Percentiles rank a stretch among this genome's conserved stretches.
These are phyloP conservation scores for Alternaria rosae DNA, from an alignment of 2,329 filamentous ascomycete genomes.

Conservation along the genomic window DNA sequence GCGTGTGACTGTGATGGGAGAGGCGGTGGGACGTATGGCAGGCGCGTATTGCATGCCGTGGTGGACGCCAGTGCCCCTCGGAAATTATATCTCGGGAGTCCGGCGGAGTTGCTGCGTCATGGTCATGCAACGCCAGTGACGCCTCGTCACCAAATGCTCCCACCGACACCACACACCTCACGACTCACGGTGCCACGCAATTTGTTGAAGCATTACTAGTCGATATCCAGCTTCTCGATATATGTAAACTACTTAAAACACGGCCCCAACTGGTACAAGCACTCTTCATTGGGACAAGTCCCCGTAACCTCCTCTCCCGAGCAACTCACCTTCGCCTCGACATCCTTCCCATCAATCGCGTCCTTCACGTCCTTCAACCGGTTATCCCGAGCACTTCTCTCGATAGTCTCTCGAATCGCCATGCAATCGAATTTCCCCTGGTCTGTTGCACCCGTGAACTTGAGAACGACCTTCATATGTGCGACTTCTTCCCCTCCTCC, in stretches of 20 bases:
- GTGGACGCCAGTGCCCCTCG: slow-evolving; percentile 4
- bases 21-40: slow-evolving; percentile 3
- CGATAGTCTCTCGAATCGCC: background rate
- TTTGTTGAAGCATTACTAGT: background rate
- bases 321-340: slow-evolving; percentile 2
- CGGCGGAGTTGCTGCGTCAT: slow-evolving; percentile 14
- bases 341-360: background rate
- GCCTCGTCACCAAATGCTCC: background rate
- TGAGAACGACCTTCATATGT: slow-evolving; percentile 4
- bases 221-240: background rate
- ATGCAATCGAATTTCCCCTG: slow-evolving; percentile 11
- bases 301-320: slow-evolving; percentile 2
- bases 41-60: slow-evolving; percentile 4
- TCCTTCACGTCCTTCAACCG: background rate
- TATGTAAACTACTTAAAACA: background rate
- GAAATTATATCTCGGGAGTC: slow-evolving; percentile 14
- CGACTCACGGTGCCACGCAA: background rate
- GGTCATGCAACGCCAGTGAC: background rate
- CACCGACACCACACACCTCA: background rate
- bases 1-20: background rate
- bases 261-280: slow-evolving; percentile 3
- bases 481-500: background rate
- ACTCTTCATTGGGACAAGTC: slow-evolving; percentile 5
- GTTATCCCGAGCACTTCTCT: background rate
- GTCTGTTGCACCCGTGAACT: slow-evolving; percentile 1